Conservation (phyloP, 202 grass and related monocot genomes). For the Carex arenaria region DNA sequence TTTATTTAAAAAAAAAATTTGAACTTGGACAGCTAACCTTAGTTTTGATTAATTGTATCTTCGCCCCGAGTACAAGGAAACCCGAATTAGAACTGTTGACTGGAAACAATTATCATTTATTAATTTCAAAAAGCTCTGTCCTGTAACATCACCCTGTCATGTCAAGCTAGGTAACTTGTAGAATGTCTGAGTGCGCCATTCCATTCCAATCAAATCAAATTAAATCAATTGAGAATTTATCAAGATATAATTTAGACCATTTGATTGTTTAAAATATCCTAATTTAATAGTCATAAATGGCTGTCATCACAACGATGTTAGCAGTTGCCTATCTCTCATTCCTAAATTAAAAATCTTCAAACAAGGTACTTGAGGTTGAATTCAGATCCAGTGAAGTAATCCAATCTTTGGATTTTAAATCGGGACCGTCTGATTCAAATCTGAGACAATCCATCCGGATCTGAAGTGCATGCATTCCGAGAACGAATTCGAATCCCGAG, state of each 20-base stretch:
- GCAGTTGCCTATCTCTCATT: background rate
- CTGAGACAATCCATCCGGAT: too few relatives aligned
- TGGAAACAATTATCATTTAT: background rate
- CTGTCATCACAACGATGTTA: background rate
- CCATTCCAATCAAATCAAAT: background rate
- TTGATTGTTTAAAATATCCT: background rate
- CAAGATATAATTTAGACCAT: background rate
- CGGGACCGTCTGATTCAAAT: too few relatives aligned
- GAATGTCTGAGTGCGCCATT: background rate
- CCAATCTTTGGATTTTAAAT: too few relatives aligned
- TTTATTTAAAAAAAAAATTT: too few relatives aligned
- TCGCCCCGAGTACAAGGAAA: background rate
- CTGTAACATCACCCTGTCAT: constrained; percentile 13
- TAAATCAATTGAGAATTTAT: background rate
- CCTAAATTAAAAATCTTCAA: background rate
- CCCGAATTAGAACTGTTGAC: background rate
- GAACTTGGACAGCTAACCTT: background rate
- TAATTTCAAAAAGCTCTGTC: background rate
- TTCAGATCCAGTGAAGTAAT: too few relatives aligned
- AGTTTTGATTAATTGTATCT: background rate
- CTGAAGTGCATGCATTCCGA: too few relatives aligned
- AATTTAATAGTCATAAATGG: background rate
- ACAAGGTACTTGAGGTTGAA: background rate
- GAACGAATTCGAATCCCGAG: too few relatives aligned
- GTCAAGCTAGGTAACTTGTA: background rate